Evolutionary conservation across 2,329 filamentous ascomycete species (phyloP).

Genomic region (Ophiostoma sp.): DNA sequence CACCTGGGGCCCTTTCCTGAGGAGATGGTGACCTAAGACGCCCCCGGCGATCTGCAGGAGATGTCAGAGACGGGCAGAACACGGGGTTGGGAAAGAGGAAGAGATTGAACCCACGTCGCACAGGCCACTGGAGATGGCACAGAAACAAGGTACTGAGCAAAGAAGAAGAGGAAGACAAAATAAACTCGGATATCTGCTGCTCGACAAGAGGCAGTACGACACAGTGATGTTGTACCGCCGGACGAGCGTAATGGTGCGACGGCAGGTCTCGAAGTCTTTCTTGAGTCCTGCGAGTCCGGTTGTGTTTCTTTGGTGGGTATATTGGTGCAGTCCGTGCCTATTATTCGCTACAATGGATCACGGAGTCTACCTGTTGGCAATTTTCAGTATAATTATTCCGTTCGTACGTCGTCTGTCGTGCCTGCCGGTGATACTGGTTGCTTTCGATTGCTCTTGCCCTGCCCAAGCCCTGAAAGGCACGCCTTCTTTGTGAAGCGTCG

Average conservation of each 20-base stretch:
- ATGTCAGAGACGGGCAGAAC: constrained; percentile 17
- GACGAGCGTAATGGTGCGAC: background rate
- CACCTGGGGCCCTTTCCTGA: background rate
- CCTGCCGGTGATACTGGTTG: background rate
- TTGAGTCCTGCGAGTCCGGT: too few species aligned
- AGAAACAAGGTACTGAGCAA: background rate
- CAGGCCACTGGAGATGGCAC: background rate
- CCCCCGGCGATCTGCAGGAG: constrained; percentile 19
- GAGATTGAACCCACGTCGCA: background rate
- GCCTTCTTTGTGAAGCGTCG: constrained; percentile 15
- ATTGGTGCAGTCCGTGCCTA: background rate
- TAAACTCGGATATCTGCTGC: background rate
- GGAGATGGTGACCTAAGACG: background rate
- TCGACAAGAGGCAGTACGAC: background rate
- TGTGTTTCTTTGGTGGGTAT: background rate
- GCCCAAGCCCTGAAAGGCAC: background rate
- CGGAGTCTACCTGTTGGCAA: background rate
- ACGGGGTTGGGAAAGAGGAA: background rate
- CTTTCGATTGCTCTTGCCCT: background rate
- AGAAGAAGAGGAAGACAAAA: background rate
- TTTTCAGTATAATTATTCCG: background rate
- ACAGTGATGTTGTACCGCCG: background rate
- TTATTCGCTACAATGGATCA: background rate
- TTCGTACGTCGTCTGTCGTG: background rate
- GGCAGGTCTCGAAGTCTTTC: background rate